A percentile compares a stretch with the other conserved stretches of the same genome.
Evolutionary conservation across 192 early-diverging fungal genomes (phyloP).

Genomic region (Rhizophagus prolifer): DNA sequence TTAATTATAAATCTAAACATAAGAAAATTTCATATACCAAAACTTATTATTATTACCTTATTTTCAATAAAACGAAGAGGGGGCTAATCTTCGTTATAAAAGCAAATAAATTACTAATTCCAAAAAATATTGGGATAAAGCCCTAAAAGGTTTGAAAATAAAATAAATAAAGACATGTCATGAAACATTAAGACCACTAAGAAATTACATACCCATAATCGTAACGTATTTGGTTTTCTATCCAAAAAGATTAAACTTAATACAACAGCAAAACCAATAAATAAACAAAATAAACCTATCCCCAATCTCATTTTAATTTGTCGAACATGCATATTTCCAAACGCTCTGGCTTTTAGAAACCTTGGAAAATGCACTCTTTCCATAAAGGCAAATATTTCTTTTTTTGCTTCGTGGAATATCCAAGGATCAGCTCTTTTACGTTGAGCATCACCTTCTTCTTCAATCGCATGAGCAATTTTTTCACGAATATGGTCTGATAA

Average conservation of each 20-base stretch:
- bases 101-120: conserved; percentile 21
- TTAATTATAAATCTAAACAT: background rate
- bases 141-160: background rate
- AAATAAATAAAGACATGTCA: background rate
- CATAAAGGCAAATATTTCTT: conserved; percentile 54
- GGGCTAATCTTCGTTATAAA: conserved; percentile 16
- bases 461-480: conserved; percentile 34
- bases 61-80: conserved; percentile 24
- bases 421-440: conserved; percentile 42
- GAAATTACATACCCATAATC: conserved; percentile 49
- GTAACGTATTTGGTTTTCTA: conserved; percentile 37
- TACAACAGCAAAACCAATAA: conserved; percentile 51
- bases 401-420: conserved; percentile 56
- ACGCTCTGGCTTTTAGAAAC: conserved; percentile 54
- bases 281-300: conserved; percentile 50
- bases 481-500: conserved; percentile 44
- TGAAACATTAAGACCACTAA: background rate
- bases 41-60: conserved; percentile 9
- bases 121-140: conserved; percentile 27
- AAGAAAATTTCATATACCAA: background rate
- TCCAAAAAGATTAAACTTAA: conserved; percentile 57
- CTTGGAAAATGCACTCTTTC: conserved; percentile 51
- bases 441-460: conserved; percentile 13
- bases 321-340: conserved; percentile 52
- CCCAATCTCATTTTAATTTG: conserved; percentile 48